Conservation (phyloP, 345 rosid species). For the Camelina hispida region DNA sequence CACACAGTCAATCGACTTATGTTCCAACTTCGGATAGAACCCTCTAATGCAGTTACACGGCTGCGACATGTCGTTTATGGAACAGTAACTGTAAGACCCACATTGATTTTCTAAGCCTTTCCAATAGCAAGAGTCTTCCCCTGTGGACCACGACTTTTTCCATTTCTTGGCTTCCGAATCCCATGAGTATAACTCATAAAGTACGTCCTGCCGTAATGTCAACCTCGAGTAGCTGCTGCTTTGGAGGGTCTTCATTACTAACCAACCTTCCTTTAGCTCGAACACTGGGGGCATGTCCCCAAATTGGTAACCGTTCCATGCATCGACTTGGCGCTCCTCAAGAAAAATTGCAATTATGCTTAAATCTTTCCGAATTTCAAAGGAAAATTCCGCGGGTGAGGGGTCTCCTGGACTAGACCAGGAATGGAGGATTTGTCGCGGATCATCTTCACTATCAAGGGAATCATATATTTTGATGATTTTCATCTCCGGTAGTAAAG, state of each 20-base stretch:
- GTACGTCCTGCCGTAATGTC: not conserved
- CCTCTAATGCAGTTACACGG: not conserved
- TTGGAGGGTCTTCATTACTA: not conserved
- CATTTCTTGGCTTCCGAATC: not conserved
- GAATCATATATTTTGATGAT: too few relatives aligned
- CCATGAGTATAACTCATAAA: not conserved
- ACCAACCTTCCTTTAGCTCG: not conserved
- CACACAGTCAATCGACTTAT: not conserved
- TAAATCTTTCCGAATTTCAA: not conserved
- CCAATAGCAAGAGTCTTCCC: not conserved
- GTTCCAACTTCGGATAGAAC: not conserved
- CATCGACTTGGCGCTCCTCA: not conserved
- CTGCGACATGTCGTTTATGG: too few relatives aligned
- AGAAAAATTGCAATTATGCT: not conserved
- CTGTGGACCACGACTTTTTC: not conserved
- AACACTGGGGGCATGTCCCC: slow-evolving; percentile 1
- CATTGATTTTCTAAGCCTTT: not conserved
- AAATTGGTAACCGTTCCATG: not conserved
- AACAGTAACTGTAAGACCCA: not conserved
- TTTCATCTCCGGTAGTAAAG: not conserved
- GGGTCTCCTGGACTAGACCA: not conserved
- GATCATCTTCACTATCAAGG: too few relatives aligned
- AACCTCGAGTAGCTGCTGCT: not conserved
- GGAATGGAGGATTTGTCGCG: not conserved
- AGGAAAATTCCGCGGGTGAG: not conserved